A percentile compares a stretch with the other conserved stretches of the same genome.
These are phyloP conservation scores for Colletotrichum sidae DNA, from an alignment of 2,329 filamentous ascomycete species.

Conservation along the genomic window DNA sequence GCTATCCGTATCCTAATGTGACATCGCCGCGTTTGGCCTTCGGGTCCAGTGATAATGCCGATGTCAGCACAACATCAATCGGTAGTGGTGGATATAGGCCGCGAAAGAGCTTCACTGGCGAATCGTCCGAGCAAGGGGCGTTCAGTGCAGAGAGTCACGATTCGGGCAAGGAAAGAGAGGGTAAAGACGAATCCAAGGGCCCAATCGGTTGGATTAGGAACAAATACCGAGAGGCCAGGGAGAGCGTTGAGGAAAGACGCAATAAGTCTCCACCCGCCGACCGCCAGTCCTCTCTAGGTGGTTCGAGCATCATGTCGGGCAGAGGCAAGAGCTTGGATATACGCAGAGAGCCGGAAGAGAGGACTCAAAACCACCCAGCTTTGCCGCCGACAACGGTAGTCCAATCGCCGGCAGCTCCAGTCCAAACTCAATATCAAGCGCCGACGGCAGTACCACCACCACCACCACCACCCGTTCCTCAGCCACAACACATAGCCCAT, in stretches of 20 bases:
- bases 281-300: constrained; percentile 43
- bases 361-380: constrained; percentile 12
- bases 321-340: constrained; percentile 55
- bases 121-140: constrained; percentile 60
- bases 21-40: constrained; percentile 59
- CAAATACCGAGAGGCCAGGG: constrained; percentile 71
- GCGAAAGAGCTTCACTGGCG: constrained; percentile 63
- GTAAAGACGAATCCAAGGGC: constrained; percentile 61
- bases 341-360: constrained; percentile 51
- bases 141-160: constrained; percentile 54
- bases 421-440: no score
- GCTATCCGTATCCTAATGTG: constrained; percentile 53
- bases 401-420: constrained; percentile 6
- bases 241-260: constrained; percentile 65
- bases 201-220: constrained; percentile 69
- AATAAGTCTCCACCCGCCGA: constrained; percentile 67
- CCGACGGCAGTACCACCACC: not conserved
- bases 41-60: constrained; percentile 73
- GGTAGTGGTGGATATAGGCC: constrained; percentile 67
- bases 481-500: not conserved
- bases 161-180: constrained; percentile 50
- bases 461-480: not conserved
- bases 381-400: constrained; percentile 5
- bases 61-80: constrained; percentile 75
- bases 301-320: constrained; percentile 43